Evolutionary conservation across 1,284 basidiomycete species (phyloP).

Genomic region (Lignosus rhinocerotis): DNA sequence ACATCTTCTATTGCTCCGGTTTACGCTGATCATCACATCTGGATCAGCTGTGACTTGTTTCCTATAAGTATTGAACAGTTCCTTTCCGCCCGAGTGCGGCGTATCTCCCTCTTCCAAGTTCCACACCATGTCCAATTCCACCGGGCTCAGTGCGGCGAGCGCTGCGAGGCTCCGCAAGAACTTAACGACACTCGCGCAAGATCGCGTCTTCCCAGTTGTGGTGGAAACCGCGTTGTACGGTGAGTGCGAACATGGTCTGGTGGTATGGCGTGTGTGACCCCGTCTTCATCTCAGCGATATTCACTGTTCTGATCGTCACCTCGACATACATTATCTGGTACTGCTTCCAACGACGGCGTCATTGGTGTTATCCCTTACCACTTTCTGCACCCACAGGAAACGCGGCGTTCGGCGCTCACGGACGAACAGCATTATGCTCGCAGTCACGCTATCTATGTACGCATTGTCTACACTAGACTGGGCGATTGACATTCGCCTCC

Average conservation of each 20-base stretch:
- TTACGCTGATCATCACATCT: too few relatives aligned
- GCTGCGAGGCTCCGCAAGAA: background rate
- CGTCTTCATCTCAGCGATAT: constrained; percentile 1
- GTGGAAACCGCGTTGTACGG: constrained; percentile 13
- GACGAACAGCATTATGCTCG: constrained; percentile 6
- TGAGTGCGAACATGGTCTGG: background rate
- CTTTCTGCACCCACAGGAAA: background rate
- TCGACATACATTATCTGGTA: constrained; percentile 9
- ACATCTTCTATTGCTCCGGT: too few relatives aligned
- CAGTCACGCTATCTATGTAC: constrained; percentile 10
- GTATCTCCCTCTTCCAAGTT: too few relatives aligned
- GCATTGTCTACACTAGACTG: constrained; percentile 12
- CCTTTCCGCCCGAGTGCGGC: background rate
- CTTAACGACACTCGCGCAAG: constrained; percentile 4
- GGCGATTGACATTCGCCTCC: constrained; percentile 11
- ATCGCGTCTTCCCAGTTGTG: constrained; percentile 10
- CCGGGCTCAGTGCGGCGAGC: background rate
- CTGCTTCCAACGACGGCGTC: background rate
- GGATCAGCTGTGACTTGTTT: background rate
- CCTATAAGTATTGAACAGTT: background rate
- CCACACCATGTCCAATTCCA: background rate
- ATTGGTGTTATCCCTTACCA: too few relatives aligned
- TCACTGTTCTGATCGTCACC: constrained; percentile 6
- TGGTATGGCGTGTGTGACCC: background rate
- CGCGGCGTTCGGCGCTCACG: constrained; percentile 7